Evolutionary conservation across 371 early-diverging fungal species (phyloP).

Genomic region (Mortierella sp.): DNA sequence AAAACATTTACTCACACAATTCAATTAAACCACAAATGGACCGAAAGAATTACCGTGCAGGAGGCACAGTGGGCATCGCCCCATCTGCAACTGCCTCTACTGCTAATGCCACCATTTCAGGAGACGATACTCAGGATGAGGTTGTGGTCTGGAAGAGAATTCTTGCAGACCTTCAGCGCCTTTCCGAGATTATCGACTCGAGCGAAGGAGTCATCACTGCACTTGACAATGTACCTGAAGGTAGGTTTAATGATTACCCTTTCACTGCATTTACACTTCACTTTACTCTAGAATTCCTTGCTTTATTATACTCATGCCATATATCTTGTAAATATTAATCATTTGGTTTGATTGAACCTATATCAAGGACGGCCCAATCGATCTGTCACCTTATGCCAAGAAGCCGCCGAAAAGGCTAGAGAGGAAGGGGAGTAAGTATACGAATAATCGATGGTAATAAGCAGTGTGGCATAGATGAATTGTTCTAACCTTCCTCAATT

Average conservation of each 20-base stretch:
- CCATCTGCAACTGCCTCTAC: constrained; percentile 10
- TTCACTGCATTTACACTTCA: neutral
- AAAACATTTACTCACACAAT: no score
- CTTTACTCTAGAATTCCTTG: neutral
- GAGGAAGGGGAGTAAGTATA: constrained; percentile 44
- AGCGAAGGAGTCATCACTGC: constrained; percentile 57
- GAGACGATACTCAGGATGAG: constrained; percentile 67
- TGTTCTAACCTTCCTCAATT: neutral
- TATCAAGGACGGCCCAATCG: constrained; percentile 27
- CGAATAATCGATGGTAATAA: neutral
- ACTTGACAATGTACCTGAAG: constrained; percentile 65
- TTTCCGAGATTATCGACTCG: constrained; percentile 63
- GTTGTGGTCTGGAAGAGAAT: constrained; percentile 68
- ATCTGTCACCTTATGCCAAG: constrained; percentile 24
- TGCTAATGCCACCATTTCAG: neutral
- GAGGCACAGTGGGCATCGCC: constrained; percentile 4
- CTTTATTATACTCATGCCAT: neutral
- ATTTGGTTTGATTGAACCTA: neutral
- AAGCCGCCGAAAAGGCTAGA: constrained; percentile 38
- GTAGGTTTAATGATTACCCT: constrained; percentile 34
- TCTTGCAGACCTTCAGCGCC: constrained; percentile 61
- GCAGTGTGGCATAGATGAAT: neutral
- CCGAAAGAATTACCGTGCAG: constrained; percentile 40
- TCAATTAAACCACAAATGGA: constrained; percentile 30
- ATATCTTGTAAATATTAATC: neutral